Conservation (phyloP, 495 filamentous ascomycete species). For the Aspergillus campestris region DNA sequence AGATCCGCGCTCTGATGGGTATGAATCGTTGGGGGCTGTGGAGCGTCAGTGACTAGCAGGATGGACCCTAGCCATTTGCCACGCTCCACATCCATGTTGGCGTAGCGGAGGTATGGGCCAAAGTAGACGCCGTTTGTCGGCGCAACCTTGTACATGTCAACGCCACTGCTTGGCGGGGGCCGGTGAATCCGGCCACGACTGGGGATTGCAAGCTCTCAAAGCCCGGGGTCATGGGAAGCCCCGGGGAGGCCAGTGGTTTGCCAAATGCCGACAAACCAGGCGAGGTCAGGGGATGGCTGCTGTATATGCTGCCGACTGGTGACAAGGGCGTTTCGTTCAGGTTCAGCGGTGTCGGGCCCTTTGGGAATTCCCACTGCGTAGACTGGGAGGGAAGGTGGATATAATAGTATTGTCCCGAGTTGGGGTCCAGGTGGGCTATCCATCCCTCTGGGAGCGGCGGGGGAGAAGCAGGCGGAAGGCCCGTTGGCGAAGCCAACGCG, state of each 20-base stretch:
- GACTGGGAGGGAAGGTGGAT: slow-evolving; percentile 94
- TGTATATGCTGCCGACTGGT: slow-evolving; percentile 70
- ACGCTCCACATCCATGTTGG: slow-evolving; percentile 92
- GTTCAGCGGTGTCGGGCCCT: slow-evolving; percentile 76
- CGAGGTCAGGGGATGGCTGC: slow-evolving; percentile 62
- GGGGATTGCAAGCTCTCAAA: slow-evolving; percentile 68
- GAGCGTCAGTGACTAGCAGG: slow-evolving; percentile 77
- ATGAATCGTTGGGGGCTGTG: slow-evolving; percentile 94
- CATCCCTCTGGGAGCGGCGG: slow-evolving; percentile 94
- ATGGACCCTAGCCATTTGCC: slow-evolving; percentile 84
- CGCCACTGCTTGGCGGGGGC: slow-evolving; percentile 75
- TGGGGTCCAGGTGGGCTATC: slow-evolving; percentile 94
- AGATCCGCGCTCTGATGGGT: slow-evolving; percentile 87
- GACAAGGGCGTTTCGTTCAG: slow-evolving; percentile 72
- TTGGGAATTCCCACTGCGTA: slow-evolving; percentile 98
- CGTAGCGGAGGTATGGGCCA: slow-evolving; percentile 89
- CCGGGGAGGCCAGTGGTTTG: slow-evolving; percentile 70
- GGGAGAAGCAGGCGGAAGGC: slow-evolving; percentile 65
- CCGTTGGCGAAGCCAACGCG: slow-evolving; percentile 43
- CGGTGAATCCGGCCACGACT: slow-evolving; percentile 66
- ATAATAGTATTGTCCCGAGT: slow-evolving; percentile 96
- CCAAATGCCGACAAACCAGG: slow-evolving; percentile 61
- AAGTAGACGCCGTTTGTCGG: slow-evolving; percentile 99
- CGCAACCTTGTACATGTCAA: slow-evolving; percentile 86
- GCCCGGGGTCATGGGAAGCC: slow-evolving; percentile 64